Base-by-base conservation (phyloP, 1,284 basidiomycete species). In the Meripilus lineatus region DNA sequence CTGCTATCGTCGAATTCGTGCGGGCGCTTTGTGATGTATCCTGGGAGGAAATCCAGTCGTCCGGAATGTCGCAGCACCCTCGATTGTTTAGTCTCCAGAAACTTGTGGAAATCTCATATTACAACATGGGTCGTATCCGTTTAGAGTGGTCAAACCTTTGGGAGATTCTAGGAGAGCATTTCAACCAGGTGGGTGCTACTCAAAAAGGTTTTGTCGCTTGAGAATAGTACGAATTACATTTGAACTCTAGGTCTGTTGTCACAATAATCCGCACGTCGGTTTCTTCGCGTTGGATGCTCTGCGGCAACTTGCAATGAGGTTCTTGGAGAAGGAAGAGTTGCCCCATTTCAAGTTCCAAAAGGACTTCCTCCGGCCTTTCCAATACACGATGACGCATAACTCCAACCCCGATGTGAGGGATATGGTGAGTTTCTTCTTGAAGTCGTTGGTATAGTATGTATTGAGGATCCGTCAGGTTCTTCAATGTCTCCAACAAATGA, bases 331-430 rank as follows among this genome's bases (percentile, higher is more conserved):
- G 67, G 95, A 99, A 62, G 96, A 99, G 64, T 64, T 99, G 51
- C 82, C 93, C 0, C 93, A 98, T 68, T 99, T 99, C 79, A 93
- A 95, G 61, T 99, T 99, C 69, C 96, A 99, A 58, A 99, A 99
- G 66, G 96, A 99, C 63, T 99, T 99, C 67, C 68, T 99, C 45
- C 90, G 93, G 61, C 96, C 96, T 1, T 99, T 99, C 63, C 94
- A 99, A 68, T 88, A 96, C 64, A 94, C 97, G 1, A 99, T 99
- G 89, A 79, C 88, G 34, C 89, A 98, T 62, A 99, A 98, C 67
- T 79, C 84, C 48, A 96, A 97, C 64, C 84, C 92, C 3, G 95
- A 98, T 57, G 84, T 96, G 34, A 83, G 95, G 46, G 96, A 99
- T 62, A 93, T 99, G 93, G 95, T 95, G 55, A 48, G 68, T 28